These are phyloP conservation scores for Colletotrichum chrysophilum DNA, from an alignment of 2,329 filamentous ascomycete genomes.

Conservation along the genomic window DNA sequence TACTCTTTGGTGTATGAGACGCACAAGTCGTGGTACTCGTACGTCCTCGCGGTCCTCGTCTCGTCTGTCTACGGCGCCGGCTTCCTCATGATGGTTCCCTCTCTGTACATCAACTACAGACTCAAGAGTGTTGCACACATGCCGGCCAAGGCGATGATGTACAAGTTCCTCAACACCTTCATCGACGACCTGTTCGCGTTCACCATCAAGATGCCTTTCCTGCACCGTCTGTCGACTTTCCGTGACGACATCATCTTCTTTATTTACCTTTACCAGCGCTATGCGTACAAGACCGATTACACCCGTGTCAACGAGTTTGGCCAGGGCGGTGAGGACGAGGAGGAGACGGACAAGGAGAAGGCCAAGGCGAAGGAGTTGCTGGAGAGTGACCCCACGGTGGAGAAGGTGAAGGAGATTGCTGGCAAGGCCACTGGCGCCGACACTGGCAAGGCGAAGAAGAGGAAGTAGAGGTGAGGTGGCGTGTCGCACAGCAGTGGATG, in stretches of 20 bases:
- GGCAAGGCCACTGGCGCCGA: constrained; percentile 56
- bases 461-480: constrained; percentile 34
- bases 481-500: not conserved
- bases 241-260: constrained; percentile 99
- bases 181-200: constrained; percentile 99
- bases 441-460: constrained; percentile 49
- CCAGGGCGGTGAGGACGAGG: constrained; percentile 92
- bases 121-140: constrained; percentile 96
- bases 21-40: constrained; percentile 98
- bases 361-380: constrained; percentile 35
- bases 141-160: constrained; percentile 95
- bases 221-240: constrained; percentile 90
- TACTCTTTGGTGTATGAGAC: constrained; percentile 93
- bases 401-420: constrained; percentile 24
- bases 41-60: constrained; percentile 92
- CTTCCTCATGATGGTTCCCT: constrained; percentile 99
- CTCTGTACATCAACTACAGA: constrained; percentile 98
- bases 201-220: constrained; percentile 97
- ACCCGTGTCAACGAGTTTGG: constrained; percentile 96
- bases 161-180: constrained; percentile 98
- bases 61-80: constrained; percentile 97
- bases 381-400: constrained; percentile 41
- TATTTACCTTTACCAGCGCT: constrained; percentile 93
- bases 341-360: constrained; percentile 47
- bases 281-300: constrained; percentile 91